Evolutionary conservation across 768 basidiomycete species (phyloP).

Genomic region (Boletus insuetus): DNA sequence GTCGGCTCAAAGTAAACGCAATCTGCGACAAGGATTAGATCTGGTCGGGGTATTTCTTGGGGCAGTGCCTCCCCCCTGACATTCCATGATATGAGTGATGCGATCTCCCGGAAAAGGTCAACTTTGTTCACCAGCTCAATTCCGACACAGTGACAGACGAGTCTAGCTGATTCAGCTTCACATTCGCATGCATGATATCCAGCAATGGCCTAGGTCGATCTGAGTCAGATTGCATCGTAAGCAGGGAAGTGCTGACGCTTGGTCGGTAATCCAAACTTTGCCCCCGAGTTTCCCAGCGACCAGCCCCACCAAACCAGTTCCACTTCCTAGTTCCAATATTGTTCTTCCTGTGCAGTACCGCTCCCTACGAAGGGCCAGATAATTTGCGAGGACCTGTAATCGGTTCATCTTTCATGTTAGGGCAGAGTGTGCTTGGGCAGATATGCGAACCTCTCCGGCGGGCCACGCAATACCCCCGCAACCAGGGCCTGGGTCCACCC

Average conservation of each 20-base stretch:
- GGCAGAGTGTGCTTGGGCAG: not conserved
- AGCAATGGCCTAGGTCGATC: constrained; percentile 59
- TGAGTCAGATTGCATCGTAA: constrained; percentile 9
- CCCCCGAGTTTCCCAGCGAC: constrained; percentile 68
- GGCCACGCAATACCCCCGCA: constrained; percentile 95
- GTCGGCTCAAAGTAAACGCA: constrained; percentile 96
- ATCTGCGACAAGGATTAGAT: constrained; percentile 85
- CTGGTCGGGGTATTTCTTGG: constrained; percentile 43
- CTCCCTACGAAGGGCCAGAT: constrained; percentile 58
- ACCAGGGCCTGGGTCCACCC: constrained; percentile 78
- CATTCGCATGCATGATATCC: constrained; percentile 75
- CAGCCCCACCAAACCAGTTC: constrained; percentile 91
- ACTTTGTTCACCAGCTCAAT: constrained; percentile 69
- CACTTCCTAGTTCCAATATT: constrained; percentile 84
- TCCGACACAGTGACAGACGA: constrained; percentile 58
- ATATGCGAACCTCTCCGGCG: constrained; percentile 70
- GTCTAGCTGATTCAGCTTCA: constrained; percentile 59
- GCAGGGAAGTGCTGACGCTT: constrained; percentile 50
- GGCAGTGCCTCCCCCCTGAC: constrained; percentile 67
- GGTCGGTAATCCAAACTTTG: constrained; percentile 84
- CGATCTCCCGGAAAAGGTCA: not conserved
- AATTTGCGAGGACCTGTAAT: constrained; percentile 70
- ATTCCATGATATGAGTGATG: constrained; percentile 2
- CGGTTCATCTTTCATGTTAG: not conserved
- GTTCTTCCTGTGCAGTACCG: constrained; percentile 50